Percentiles rank a stretch among this genome's conserved stretches.
These are phyloP conservation scores for Pseudogymnoascus sp. DNA, from an alignment of 2,329 filamentous ascomycete genomes.

Conservation along the genomic window DNA sequence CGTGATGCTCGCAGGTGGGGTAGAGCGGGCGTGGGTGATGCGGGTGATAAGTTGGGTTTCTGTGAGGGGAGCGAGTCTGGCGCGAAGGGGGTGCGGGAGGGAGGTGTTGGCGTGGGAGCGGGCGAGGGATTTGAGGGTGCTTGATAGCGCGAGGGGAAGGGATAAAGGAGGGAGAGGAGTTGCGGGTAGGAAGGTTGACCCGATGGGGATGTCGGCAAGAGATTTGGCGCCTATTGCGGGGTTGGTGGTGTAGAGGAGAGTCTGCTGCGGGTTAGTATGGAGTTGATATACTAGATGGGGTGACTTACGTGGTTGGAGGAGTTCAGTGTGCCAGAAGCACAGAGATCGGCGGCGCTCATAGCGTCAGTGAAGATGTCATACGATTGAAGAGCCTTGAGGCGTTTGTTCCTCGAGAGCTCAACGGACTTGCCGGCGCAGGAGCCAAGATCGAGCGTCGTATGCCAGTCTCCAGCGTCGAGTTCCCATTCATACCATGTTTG, in stretches of 20 bases:
- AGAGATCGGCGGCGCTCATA: slow-evolving; percentile 59
- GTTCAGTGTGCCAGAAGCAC: slow-evolving; percentile 20
- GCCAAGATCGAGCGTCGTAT: slow-evolving; percentile 32
- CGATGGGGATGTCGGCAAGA: not conserved
- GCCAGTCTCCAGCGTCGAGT: slow-evolving; percentile 53
- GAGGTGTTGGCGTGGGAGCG: not conserved
- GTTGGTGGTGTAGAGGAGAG: not conserved
- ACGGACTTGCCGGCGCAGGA: slow-evolving; percentile 29
- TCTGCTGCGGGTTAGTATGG: not conserved
- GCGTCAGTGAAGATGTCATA: slow-evolving; percentile 48
- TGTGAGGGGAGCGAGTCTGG: not conserved
- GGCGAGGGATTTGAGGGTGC: not conserved
- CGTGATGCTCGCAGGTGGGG: slow-evolving; percentile 24
- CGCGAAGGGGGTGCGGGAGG: not conserved
- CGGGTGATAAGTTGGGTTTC: not conserved
- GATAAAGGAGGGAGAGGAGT: not conserved
- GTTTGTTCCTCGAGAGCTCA: slow-evolving; percentile 15
- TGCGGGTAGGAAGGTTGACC: not conserved
- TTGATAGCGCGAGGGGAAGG: not conserved
- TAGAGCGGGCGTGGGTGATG: not conserved
- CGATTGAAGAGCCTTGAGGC: slow-evolving; percentile 35
- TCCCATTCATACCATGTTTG: slow-evolving; percentile 62
- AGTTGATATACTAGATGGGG: not conserved
- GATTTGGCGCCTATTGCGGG: not conserved
- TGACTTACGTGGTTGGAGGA: not conserved